Evolutionary conservation across 1,284 basidiomycete species (phyloP), one percentile per base, ranked within the genome.

Genomic region (Agaricales sp.): DNA sequence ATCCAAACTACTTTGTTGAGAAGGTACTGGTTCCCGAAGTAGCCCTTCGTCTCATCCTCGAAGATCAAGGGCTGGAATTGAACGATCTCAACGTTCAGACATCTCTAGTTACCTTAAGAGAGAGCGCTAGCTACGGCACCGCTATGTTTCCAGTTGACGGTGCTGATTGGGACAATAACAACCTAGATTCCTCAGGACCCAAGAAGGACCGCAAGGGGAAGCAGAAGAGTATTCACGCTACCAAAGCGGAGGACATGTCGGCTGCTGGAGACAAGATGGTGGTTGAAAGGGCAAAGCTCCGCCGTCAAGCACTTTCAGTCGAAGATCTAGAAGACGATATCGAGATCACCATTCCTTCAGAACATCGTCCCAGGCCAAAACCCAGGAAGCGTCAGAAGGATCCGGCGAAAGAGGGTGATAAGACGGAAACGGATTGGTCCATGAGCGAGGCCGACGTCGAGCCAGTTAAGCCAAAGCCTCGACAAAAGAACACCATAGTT

Each of bases 11-110:
- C 48, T 90, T 90, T 56, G 73, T 86, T 21, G 78, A 83, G 47
- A 76, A 76, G 2, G 71, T 90, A 24, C 71, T 90, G 4, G 76
- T 89, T 1, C 87, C 87, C 0, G 87, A 90, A 61, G 76, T 80
- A 0, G 87, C 80, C 0, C 65, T 80, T n/a, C 70, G 73, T 14
- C 72, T 90, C 21, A 83, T 90, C 47, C 77, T 77, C 64, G 73
- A 87, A 52, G 87, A 90, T 59, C 73, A 75, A 57, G 50, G 61
- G 1, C 63, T 80, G 13, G 57, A 64, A 2, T 55, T 59, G 35
- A 54, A 67, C 2, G 67, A 74, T 16, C 58, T 85, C 12, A 59
- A 64, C 18, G 78, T 80, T n/a, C n/a, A 11, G 11, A 19, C 20
- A 11, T 8, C 41, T 19, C n/a, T 43, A n/a, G 11, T 11, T 8